A percentile compares a stretch with the other conserved stretches of the same genome.
Conservation (phyloP, 2,329 filamentous ascomycete genomes). For the Phaeosphaeriaceae sp. region DNA sequence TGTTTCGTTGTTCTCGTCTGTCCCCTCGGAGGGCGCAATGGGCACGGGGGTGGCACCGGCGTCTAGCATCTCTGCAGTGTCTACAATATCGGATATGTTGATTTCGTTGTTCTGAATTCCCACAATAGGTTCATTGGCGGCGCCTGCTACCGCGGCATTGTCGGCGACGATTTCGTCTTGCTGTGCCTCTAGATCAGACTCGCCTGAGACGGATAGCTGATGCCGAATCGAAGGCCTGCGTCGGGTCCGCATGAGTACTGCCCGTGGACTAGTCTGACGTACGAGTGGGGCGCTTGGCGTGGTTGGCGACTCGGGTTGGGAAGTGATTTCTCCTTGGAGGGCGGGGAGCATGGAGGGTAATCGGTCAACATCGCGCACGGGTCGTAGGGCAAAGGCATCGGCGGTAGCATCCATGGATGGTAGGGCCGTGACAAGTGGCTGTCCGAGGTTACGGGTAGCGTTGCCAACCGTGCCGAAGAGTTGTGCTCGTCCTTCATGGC, state of each 20-base stretch:
- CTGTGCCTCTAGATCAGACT: constrained; percentile 79
- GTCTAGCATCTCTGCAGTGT: constrained; percentile 79
- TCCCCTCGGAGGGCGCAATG: constrained; percentile 79
- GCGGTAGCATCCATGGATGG: constrained; percentile 68
- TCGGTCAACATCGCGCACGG: constrained; percentile 83
- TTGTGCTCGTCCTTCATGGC: constrained; percentile 54
- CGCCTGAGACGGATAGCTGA: constrained; percentile 83
- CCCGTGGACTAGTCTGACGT: constrained; percentile 47
- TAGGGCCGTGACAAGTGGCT: constrained; percentile 71
- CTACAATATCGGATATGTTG: constrained; percentile 86
- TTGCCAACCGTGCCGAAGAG: constrained; percentile 35
- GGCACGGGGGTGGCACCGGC: constrained; percentile 72
- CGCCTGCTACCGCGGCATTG: constrained; percentile 75
- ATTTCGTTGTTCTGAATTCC: constrained; percentile 82
- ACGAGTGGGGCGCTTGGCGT: constrained; percentile 46
- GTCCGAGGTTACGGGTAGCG: constrained; percentile 58
- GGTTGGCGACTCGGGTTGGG: constrained; percentile 78
- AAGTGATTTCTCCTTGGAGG: constrained; percentile 69
- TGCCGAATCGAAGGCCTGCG: constrained; percentile 87
- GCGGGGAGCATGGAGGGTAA: constrained; percentile 84
- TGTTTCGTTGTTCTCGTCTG: constrained; percentile 74
- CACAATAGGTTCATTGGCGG: constrained; percentile 71
- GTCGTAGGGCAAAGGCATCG: constrained; percentile 76
- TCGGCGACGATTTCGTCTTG: constrained; percentile 83
- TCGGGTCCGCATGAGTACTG: constrained; percentile 61